Evolutionary conservation across 345 rosid species (phyloP).

Genomic region (Viola odorata): DNA sequence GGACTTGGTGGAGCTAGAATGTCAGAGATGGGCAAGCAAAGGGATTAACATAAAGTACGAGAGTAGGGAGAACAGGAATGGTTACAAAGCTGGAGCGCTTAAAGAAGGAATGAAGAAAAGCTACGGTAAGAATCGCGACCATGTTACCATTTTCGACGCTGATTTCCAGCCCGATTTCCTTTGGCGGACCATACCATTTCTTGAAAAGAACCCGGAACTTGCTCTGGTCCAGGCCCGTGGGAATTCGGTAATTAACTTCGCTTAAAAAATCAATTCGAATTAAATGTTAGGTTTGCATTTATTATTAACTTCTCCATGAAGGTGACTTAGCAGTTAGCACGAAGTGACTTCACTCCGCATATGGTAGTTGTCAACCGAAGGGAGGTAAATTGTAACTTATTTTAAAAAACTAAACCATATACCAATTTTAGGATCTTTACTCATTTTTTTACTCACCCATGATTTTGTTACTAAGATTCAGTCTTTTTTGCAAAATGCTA

Average conservation of each 20-base stretch:
- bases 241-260: constrained; percentile 68
- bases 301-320: too few species aligned
- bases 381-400: too few species aligned
- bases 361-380: too few species aligned
- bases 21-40: constrained; percentile 93
- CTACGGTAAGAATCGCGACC: constrained; percentile 77
- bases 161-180: constrained; percentile 96
- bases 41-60: constrained; percentile 90
- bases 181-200: constrained; percentile 80
- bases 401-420: too few species aligned
- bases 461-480: too few species aligned
- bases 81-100: constrained; percentile 89
- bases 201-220: constrained; percentile 63
- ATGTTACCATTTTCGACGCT: constrained; percentile 87
- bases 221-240: constrained; percentile 95
- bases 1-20: constrained; percentile 86
- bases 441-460: too few species aligned
- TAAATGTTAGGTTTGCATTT: too few species aligned
- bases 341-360: too few species aligned
- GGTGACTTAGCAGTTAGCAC: too few species aligned
- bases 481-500: too few species aligned
- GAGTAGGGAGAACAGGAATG: constrained; percentile 72
- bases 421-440: too few species aligned
- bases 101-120: constrained; percentile 91
- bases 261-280: too few species aligned